A percentile compares a stretch with the other conserved stretches of the same genome.
phyloP scores from a whole-genome alignment of 495 filamentous ascomycete species.

The Xylaria venustula region DNA sequence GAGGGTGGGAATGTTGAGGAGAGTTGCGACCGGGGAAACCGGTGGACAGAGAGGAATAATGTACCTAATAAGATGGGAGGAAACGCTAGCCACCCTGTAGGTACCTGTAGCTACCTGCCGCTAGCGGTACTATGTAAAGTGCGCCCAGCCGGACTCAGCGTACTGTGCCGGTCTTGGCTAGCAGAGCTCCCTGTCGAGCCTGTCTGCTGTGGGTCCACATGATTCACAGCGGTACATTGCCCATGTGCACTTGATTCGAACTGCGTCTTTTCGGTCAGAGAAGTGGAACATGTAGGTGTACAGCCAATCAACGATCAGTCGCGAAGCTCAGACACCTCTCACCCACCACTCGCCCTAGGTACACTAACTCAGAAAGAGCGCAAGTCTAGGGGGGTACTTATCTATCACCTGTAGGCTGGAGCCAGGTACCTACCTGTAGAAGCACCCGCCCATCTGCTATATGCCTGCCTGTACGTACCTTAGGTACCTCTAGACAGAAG shows the following conservation, averaged over 20 bases:
- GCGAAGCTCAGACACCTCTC: conserved; percentile 9
- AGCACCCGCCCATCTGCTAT: neutral
- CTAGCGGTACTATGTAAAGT: conserved; percentile 16
- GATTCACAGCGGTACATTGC: neutral
- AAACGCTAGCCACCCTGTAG: no score
- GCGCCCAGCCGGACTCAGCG: neutral
- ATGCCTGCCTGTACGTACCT: neutral
- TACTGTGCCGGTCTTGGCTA: neutral
- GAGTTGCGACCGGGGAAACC: conserved; percentile 23
- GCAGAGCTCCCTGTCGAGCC: no score
- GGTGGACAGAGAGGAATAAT: conserved; percentile 27
- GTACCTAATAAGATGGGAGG: conserved; percentile 31
- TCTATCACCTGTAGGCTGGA: no score
- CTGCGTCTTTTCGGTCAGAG: conserved; percentile 8
- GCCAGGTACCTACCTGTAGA: neutral
- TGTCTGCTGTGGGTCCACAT: no score
- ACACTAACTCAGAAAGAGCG: neutral
- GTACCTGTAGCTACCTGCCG: no score
- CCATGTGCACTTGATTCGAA: neutral
- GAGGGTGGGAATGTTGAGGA: conserved; percentile 22
- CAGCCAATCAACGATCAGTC: conserved; percentile 6
- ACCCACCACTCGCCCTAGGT: neutral
- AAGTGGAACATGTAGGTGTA: conserved; percentile 8
- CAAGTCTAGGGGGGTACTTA: neutral
- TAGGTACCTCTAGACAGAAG: neutral